Percentiles rank a stretch among this genome's conserved stretches.
Conservation (phyloP, 805 yeast species). For the Sugiyamaella lignohabitans region DNA sequence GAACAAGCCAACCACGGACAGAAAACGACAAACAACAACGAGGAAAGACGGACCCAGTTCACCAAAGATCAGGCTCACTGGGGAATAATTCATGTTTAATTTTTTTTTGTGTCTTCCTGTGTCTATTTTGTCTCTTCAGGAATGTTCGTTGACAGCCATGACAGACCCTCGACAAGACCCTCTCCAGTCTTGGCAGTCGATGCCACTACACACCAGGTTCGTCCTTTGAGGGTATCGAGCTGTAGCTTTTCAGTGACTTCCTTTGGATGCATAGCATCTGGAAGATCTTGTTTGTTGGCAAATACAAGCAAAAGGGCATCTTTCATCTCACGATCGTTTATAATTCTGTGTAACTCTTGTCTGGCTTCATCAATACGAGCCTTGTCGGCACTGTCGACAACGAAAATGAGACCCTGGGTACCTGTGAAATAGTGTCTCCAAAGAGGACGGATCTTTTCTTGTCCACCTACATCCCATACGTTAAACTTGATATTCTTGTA, state of each 20-base stretch:
- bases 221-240: slow-evolving; percentile 55
- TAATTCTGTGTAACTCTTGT: slow-evolving; percentile 67
- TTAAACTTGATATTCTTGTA: slow-evolving; percentile 85
- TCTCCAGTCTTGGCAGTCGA: slow-evolving; percentile 86
- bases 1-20: too few relatives aligned
- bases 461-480: slow-evolving; percentile 99
- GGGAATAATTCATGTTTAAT: too few relatives aligned
- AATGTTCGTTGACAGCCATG: slow-evolving; percentile 72
- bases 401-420: slow-evolving; percentile 85
- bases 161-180: slow-evolving; percentile 79
- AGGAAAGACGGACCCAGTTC: too few relatives aligned
- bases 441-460: slow-evolving; percentile 95
- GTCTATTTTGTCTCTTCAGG: slow-evolving; percentile 26
- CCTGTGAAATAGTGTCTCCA: slow-evolving; percentile 96
- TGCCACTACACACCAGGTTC: slow-evolving; percentile 88
- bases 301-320: slow-evolving; percentile 73
- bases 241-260: slow-evolving; percentile 71
- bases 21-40: background rate
- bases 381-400: slow-evolving; percentile 74
- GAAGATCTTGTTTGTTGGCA: slow-evolving; percentile 83
- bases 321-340: slow-evolving; percentile 77
- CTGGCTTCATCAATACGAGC: slow-evolving; percentile 71
- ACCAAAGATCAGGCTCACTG: too few relatives aligned
- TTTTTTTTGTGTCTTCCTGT: too few relatives aligned
- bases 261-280: slow-evolving; percentile 65